phyloP scores from a whole-genome alignment of 2,329 filamentous ascomycete genomes.

The Lecanicillium sp. region DNA sequence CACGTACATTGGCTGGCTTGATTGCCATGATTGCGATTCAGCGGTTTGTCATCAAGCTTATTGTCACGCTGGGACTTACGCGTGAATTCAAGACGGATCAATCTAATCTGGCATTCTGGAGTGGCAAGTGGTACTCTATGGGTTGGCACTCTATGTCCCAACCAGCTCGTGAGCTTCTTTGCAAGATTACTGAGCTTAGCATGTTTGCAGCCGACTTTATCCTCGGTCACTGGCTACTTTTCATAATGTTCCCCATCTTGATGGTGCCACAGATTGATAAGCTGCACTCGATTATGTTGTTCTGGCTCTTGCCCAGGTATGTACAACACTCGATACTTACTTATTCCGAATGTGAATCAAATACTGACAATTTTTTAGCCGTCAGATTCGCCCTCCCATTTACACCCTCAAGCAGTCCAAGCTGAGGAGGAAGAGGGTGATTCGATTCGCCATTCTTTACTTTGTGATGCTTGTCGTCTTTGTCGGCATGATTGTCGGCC shows the following conservation, averaged over 20 bases:
- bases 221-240: constrained; percentile 80
- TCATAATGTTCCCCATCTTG: constrained; percentile 83
- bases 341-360: not conserved
- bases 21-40: constrained; percentile 86
- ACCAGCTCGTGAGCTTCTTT: constrained; percentile 91
- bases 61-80: constrained; percentile 76
- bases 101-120: constrained; percentile 99
- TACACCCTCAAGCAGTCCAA: constrained; percentile 99
- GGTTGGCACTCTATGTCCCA: constrained; percentile 95
- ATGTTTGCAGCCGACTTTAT: constrained; percentile 95
- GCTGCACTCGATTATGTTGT: constrained; percentile 94
- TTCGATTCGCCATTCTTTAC: constrained; percentile 90
- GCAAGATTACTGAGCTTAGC: constrained; percentile 95
- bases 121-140: constrained; percentile 98
- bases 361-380: constrained; percentile 44
- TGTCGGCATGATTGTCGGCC: constrained; percentile 70
- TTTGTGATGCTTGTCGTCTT: constrained; percentile 80
- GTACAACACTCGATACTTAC: too few relatives aligned
- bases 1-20: constrained; percentile 78
- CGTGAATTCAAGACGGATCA: constrained; percentile 94
- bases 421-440: constrained; percentile 81
- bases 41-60: constrained; percentile 90
- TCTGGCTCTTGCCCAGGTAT: constrained; percentile 98
- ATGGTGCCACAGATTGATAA: constrained; percentile 85
- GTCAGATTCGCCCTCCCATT: constrained; percentile 96